These are phyloP conservation scores for Fonsecaea monophora DNA, from an alignment of 2,329 filamentous ascomycete species.

Conservation along the genomic window DNA sequence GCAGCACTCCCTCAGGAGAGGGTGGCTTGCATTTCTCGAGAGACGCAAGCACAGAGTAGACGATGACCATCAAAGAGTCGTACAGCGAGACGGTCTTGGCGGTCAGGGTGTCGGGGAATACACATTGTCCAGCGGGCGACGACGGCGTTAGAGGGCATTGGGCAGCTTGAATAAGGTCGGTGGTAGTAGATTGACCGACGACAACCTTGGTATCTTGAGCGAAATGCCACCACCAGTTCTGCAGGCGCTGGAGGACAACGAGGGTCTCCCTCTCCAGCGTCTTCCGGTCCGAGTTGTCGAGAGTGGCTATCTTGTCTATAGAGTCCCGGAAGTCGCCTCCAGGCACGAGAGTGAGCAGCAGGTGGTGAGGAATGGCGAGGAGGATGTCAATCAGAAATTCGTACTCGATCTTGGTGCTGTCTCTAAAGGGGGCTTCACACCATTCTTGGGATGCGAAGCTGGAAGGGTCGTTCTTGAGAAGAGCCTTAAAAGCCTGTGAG, in stretches of 20 bases:
- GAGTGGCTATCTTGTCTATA: not conserved
- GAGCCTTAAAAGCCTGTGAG: constrained; percentile 8
- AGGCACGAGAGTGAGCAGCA: constrained; percentile 4
- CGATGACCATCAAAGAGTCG: constrained; percentile 8
- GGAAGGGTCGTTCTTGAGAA: constrained; percentile 14
- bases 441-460: constrained; percentile 13
- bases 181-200: too few species aligned
- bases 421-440: constrained; percentile 10
- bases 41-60: constrained; percentile 6
- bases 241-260: constrained; percentile 1
- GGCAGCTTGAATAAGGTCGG: not conserved
- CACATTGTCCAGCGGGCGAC: not conserved
- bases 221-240: constrained; percentile 20
- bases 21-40: not conserved
- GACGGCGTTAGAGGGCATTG: not conserved
- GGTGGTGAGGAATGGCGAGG: constrained; percentile 12
- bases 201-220: not conserved
- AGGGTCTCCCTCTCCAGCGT: constrained; percentile 9
- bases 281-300: not conserved
- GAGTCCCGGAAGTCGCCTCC: constrained; percentile 3
- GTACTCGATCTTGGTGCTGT: constrained; percentile 18
- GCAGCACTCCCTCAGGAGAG: not conserved
- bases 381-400: constrained; percentile 17
- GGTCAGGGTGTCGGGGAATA: constrained; percentile 14
- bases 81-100: constrained; percentile 16